Evolutionary conservation across 768 basidiomycete genomes (phyloP), one percentile per base, ranked within the genome.

Genomic region (Heimioporus sp.): DNA sequence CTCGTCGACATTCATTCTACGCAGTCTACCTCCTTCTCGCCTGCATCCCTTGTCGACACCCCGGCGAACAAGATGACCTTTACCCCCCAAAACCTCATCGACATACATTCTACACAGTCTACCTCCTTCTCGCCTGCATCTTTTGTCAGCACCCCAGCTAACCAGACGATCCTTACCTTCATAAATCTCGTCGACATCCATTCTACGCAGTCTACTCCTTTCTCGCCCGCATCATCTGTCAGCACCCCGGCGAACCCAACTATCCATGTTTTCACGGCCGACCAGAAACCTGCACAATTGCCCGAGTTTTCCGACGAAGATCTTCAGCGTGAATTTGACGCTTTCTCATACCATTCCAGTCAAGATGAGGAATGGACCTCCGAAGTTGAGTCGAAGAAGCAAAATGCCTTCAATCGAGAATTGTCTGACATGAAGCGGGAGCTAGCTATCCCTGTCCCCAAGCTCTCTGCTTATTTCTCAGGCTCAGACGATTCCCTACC

Each of bases 311-410:
- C 58, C 1, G 58, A 60, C 4, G 52, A 48, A 5, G 57, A 54
- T 3, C 46, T 54, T 4, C 2, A 45, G 10, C 48, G 46, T 38
- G 57, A 56, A 34, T 60, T 52, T 17, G 58, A 52, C 38, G 24
- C 40, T 3, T 60, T 60, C 24, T 52, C 51, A 20, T 59, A 56
- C 15, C 35, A 50, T 16, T 56, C 48, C 0, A 51, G 37, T n/a
- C 39, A 51, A 32, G 50, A 56, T 1, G 57, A 58, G 16, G 59
- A 60, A 2, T 60, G 54, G 51, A 60, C 59, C 3, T 44, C 48
- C 0, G 59, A 60, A 13, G 52, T 58, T 2, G 57, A 48, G 35
- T 35, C 35, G 4, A 35, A 13, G 35, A 35, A 35, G 11, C 35
- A 35, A 16, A 35, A 35, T 16, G 35, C 35, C 7, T 35, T 35